These are phyloP conservation scores for Dendrobium officinale DNA, from an alignment of 106 monocot species.

Conservation along the genomic window DNA sequence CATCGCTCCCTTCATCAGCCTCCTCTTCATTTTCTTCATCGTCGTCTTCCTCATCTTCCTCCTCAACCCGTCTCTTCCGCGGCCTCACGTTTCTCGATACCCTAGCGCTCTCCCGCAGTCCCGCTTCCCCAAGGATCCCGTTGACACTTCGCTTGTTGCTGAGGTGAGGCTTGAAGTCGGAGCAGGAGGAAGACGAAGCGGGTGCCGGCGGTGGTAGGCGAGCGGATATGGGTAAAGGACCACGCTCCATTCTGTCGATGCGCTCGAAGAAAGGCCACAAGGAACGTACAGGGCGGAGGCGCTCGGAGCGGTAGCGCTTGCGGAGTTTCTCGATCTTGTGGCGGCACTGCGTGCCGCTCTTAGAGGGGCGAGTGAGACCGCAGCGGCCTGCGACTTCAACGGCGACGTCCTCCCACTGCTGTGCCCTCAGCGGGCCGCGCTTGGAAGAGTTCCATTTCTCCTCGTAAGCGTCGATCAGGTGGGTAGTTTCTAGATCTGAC, in stretches of 20 bases:
- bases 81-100: neutral
- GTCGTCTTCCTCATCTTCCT: conserved; percentile 11
- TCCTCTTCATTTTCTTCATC: conserved; percentile 13
- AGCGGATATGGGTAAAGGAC: conserved; percentile 33
- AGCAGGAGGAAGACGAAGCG: conserved; percentile 1
- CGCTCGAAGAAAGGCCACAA: conserved; percentile 52
- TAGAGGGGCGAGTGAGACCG: conserved; percentile 19
- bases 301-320: conserved; percentile 46
- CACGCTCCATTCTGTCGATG: conserved; percentile 53
- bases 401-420: conserved; percentile 63
- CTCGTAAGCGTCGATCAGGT: conserved; percentile 67
- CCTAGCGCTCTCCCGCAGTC: conserved; percentile 5
- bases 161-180: conserved; percentile 4
- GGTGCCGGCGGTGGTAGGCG: neutral
- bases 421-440: conserved; percentile 51
- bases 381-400: conserved; percentile 41
- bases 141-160: conserved; percentile 17
- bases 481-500: conserved; percentile 46
- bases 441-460: conserved; percentile 52
- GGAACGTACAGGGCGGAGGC: conserved; percentile 33
- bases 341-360: conserved; percentile 65
- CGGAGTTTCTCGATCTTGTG: conserved; percentile 83
- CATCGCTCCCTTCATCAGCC: neutral
- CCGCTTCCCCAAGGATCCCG: conserved; percentile 23
- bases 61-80: conserved; percentile 2